Conservation (phyloP, 805 yeast species). For the Monosporozyma aerobia region DNA sequence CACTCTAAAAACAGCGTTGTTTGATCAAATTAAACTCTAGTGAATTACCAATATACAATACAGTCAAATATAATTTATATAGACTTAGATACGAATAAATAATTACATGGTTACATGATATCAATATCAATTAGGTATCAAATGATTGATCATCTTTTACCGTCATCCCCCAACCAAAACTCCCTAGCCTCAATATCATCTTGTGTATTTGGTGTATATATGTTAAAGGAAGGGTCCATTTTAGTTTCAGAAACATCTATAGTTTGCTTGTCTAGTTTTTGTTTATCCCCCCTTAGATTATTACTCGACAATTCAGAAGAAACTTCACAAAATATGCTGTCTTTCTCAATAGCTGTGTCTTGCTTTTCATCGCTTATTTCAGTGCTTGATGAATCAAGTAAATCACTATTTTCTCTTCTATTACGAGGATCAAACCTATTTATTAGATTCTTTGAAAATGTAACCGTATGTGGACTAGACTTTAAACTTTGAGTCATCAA, state of each 20-base stretch:
- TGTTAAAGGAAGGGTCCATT: slow-evolving; percentile 2
- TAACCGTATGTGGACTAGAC: neutral
- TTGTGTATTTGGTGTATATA: slow-evolving; percentile 29
- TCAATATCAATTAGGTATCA: neutral
- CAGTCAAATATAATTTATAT: neutral
- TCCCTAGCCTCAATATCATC: slow-evolving; percentile 31
- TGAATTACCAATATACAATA: neutral
- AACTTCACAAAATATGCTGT: slow-evolving; percentile 10
- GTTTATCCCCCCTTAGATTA: neutral
- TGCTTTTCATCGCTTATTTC: slow-evolving; percentile 12
- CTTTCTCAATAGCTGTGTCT: slow-evolving; percentile 9
- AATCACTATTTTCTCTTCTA: neutral
- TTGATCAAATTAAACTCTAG: neutral
- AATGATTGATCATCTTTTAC: neutral
- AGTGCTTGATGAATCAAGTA: slow-evolving; percentile 5
- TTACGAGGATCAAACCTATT: neutral
- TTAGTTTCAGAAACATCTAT: neutral
- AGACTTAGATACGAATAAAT: neutral
- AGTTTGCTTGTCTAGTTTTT: neutral
- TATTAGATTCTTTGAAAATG: neutral
- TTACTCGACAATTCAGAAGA: slow-evolving; percentile 4
- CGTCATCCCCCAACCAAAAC: slow-evolving; percentile 24
- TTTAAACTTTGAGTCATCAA: slow-evolving; percentile 9
- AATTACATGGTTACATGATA: neutral
- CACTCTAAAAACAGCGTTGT: neutral